Evolutionary conservation across 805 yeast species (phyloP).

Genomic region (Candida awuae): DNA sequence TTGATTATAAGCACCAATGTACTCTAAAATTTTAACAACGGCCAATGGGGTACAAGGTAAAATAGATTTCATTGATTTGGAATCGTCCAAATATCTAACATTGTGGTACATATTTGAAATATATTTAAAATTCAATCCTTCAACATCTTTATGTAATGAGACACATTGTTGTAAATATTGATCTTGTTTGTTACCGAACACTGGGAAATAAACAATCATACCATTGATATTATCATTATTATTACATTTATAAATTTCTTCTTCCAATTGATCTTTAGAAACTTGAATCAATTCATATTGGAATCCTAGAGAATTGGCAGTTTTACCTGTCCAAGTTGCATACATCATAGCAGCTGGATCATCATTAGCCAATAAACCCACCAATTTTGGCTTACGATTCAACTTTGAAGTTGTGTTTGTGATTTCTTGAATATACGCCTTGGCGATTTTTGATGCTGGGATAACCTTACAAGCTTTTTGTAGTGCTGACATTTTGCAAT

Average conservation of each 20-base stretch:
- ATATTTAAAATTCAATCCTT: slow-evolving; percentile 85
- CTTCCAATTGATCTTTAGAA: slow-evolving; percentile 76
- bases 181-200: slow-evolving; percentile 90
- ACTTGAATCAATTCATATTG: slow-evolving; percentile 68
- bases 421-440: slow-evolving; percentile 70
- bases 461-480: slow-evolving; percentile 64
- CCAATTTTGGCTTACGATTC: slow-evolving; percentile 58
- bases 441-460: slow-evolving; percentile 81
- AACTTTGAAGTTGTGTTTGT: slow-evolving; percentile 45
- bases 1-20: slow-evolving; percentile 77
- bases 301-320: slow-evolving; percentile 81
- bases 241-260: slow-evolving; percentile 75
- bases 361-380: slow-evolving; percentile 83
- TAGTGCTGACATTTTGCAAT: slow-evolving; percentile 9
- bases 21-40: slow-evolving; percentile 85
- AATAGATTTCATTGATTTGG: slow-evolving; percentile 64
- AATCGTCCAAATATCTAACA: slow-evolving; percentile 69
- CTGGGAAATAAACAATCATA: slow-evolving; percentile 96
- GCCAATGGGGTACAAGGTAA: slow-evolving; percentile 97
- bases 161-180: slow-evolving; percentile 93
- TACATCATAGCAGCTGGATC: slow-evolving; percentile 96
- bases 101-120: slow-evolving; percentile 95
- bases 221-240: slow-evolving; percentile 71
- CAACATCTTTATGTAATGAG: slow-evolving; percentile 88
- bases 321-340: slow-evolving; percentile 93